phyloP scores from a whole-genome alignment of 2,329 filamentous ascomycete species.

The Fonsecaea pedrosoi region DNA sequence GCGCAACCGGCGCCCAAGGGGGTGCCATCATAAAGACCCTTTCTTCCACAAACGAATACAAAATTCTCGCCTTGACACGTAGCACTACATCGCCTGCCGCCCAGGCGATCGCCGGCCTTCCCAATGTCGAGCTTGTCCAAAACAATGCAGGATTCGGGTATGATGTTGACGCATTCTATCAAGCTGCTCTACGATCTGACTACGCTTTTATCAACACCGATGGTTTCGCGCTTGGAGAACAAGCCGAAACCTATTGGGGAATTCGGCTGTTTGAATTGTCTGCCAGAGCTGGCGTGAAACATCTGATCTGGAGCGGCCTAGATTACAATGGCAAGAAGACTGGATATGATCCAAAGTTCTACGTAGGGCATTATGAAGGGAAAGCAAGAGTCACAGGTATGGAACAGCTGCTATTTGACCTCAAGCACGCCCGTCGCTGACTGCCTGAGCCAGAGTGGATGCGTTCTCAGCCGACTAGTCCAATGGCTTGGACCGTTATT shows the following conservation, averaged over 20 bases:
- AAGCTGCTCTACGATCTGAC: conserved; percentile 53
- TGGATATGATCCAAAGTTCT: conserved; percentile 54
- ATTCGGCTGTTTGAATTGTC: conserved; percentile 48
- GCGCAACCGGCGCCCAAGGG: conserved; percentile 60
- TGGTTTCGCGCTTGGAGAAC: conserved; percentile 60
- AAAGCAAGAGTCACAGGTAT: conserved; percentile 51
- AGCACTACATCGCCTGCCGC: conserved; percentile 52
- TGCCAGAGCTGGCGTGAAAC: conserved; percentile 44
- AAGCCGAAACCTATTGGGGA: conserved; percentile 56
- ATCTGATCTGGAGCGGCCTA: conserved; percentile 58
- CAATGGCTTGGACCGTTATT: conserved; percentile 30
- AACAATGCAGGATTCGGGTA: conserved; percentile 52
- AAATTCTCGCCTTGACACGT: conserved; percentile 56
- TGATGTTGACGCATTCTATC: conserved; percentile 52
- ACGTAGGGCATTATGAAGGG: conserved; percentile 57
- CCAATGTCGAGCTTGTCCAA: conserved; percentile 54
- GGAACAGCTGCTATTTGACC: conserved; percentile 18
- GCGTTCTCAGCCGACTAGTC: conserved; percentile 20
- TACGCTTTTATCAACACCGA: conserved; percentile 62
- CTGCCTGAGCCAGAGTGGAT: conserved; percentile 19
- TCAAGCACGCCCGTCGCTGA: background rate
- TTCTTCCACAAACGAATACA: conserved; percentile 19
- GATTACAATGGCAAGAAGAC: conserved; percentile 58
- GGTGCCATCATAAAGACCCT: conserved; percentile 53
- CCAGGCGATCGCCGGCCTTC: conserved; percentile 50